phyloP scores from a whole-genome alignment of 768 basidiomycete genomes.

The Amanita jacksonii region DNA sequence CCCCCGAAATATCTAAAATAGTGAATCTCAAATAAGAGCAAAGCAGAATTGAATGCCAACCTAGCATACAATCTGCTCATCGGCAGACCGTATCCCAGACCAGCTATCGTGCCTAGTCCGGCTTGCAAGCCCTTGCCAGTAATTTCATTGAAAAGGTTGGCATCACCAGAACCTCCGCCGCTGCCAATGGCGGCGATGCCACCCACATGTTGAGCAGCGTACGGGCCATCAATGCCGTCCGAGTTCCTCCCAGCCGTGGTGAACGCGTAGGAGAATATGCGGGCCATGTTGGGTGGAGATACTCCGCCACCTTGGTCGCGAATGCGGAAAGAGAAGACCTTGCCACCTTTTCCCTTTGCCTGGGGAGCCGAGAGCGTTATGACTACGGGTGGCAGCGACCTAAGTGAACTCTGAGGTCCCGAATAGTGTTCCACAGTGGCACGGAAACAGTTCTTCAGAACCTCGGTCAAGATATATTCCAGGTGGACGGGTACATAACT shows the following conservation, averaged over 20 bases:
- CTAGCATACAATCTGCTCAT: slow-evolving; percentile 70
- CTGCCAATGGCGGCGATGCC: slow-evolving; percentile 53
- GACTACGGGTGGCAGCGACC: slow-evolving; percentile 47
- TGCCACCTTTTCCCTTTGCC: slow-evolving; percentile 21
- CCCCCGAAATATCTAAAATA: slow-evolving; percentile 72
- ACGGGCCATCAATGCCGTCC: slow-evolving; percentile 55
- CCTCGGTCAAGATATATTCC: slow-evolving; percentile 86
- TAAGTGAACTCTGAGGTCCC: slow-evolving; percentile 26
- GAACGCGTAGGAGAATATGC: slow-evolving; percentile 88
- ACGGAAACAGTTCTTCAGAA: slow-evolving; percentile 86
- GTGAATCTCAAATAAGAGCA: slow-evolving; percentile 4
- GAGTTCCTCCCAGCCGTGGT: slow-evolving; percentile 60
- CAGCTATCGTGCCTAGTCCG: slow-evolving; percentile 84
- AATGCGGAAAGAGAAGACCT: slow-evolving; percentile 67
- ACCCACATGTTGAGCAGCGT: slow-evolving; percentile 71
- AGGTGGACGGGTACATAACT: slow-evolving; percentile 87
- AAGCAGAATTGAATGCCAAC: slow-evolving; percentile 23
- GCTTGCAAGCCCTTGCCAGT: slow-evolving; percentile 68
- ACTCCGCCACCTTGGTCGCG: slow-evolving; percentile 87
- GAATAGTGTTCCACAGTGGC: slow-evolving; percentile 76
- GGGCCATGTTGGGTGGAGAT: slow-evolving; percentile 57
- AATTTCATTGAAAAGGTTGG: slow-evolving; percentile 67
- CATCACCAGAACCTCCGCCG: slow-evolving; percentile 30
- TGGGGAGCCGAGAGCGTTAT: slow-evolving; percentile 68
- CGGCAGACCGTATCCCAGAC: slow-evolving; percentile 78